Conservation (phyloP, 306 rosid species). For the Erythrophleum fordii region DNA sequence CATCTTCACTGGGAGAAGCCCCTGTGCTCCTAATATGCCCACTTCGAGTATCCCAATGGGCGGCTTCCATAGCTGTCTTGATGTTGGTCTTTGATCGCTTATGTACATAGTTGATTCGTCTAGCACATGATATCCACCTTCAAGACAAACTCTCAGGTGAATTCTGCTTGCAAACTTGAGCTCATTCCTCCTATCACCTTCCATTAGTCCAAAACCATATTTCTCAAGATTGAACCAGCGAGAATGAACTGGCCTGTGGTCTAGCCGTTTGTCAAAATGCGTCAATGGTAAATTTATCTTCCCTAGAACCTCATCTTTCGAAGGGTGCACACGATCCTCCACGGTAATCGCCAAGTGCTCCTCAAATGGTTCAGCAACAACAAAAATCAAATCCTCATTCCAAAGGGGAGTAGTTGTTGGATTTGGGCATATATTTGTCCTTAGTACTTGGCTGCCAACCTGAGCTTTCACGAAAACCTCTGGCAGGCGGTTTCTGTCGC, state of each 20-base stretch:
- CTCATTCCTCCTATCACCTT: slow-evolving; percentile 77
- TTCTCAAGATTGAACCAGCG: slow-evolving; percentile 89
- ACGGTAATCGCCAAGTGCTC: slow-evolving; percentile 67
- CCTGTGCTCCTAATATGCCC: slow-evolving; percentile 79
- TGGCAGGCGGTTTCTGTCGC: slow-evolving; percentile 65
- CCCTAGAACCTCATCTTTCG: slow-evolving; percentile 79
- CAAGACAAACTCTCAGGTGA: slow-evolving; percentile 88
- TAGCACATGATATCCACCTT: slow-evolving; percentile 91
- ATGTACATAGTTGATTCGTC: slow-evolving; percentile 83
- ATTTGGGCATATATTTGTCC: slow-evolving; percentile 63
- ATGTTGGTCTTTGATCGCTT: slow-evolving; percentile 88
- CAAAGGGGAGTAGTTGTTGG: slow-evolving; percentile 66
- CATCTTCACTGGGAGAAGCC: slow-evolving; percentile 90
- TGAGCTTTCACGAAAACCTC: slow-evolving; percentile 80
- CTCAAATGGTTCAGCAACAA: slow-evolving; percentile 91
- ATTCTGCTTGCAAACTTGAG: slow-evolving; percentile 75
- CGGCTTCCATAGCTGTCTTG: slow-evolving; percentile 84
- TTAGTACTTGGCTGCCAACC: slow-evolving; percentile 71
- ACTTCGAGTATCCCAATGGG: slow-evolving; percentile 84
- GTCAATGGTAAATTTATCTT: slow-evolving; percentile 68
- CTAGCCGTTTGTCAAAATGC: slow-evolving; percentile 71
- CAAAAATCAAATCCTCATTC: slow-evolving; percentile 88
- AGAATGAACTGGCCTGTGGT: slow-evolving; percentile 76
- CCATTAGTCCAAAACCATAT: slow-evolving; percentile 69
- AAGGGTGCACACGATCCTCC: slow-evolving; percentile 74